Conservation (phyloP, 192 early-diverging fungal species). For the Radiomyces spectabilis region DNA sequence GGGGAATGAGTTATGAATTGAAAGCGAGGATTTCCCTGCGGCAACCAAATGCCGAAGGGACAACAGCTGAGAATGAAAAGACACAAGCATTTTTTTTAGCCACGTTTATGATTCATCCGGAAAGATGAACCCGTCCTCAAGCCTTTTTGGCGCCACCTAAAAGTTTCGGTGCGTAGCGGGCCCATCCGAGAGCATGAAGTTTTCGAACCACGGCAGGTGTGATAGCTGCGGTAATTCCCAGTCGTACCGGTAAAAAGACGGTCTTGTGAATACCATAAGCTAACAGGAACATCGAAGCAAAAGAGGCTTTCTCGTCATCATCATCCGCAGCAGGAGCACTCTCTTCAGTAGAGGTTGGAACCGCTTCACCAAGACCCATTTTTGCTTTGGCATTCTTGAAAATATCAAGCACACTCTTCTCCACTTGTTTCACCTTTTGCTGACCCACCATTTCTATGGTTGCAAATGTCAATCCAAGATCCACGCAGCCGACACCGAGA, state of each 20-base stretch:
- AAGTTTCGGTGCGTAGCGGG: constrained; percentile 11
- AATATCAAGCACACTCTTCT: constrained; percentile 28
- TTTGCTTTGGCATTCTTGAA: constrained; percentile 7
- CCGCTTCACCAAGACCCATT: not conserved
- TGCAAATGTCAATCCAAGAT: constrained; percentile 41
- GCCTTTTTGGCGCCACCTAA: constrained; percentile 1
- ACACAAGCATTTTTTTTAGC: too few relatives aligned
- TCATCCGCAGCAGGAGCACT: not conserved
- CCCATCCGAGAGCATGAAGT: constrained; percentile 40
- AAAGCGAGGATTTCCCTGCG: too few relatives aligned
- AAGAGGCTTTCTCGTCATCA: constrained; percentile 26
- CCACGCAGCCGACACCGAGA: constrained; percentile 32
- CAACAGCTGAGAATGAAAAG: too few relatives aligned
- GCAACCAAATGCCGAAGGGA: too few relatives aligned
- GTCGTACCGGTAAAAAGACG: constrained; percentile 43
- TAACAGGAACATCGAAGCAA: constrained; percentile 42
- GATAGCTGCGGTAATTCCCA: constrained; percentile 44
- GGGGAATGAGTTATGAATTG: not conserved
- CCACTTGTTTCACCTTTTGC: constrained; percentile 40
- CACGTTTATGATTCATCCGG: too few relatives aligned
- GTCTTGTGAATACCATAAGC: constrained; percentile 56
- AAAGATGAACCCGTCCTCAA: not conserved
- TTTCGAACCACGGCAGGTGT: constrained; percentile 47
- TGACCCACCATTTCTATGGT: constrained; percentile 38
- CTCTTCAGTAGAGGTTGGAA: not conserved